Evolutionary conservation across 257 asterid species (phyloP).

Genomic region (Lycium ferocissimum): DNA sequence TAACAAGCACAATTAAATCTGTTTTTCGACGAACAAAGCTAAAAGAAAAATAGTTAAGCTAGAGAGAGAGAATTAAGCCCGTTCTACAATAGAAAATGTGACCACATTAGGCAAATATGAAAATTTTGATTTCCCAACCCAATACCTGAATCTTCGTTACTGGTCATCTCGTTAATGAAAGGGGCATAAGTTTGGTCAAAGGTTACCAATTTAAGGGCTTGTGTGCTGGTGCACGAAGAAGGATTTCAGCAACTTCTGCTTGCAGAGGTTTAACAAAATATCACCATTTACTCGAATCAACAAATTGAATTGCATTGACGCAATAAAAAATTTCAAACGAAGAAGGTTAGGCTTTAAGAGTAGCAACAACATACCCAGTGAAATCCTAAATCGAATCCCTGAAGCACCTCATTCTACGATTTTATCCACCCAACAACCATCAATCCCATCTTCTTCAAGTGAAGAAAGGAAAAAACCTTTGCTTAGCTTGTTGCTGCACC

Average conservation of each 20-base stretch:
- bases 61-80: conserved; percentile 5
- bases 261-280: neutral
- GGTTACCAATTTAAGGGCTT: neutral
- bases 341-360: conserved; percentile 14
- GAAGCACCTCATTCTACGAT: conserved; percentile 2
- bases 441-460: conserved; percentile 3
- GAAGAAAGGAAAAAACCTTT: neutral
- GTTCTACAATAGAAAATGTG: neutral
- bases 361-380: neutral
- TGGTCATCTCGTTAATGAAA: neutral
- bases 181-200: neutral
- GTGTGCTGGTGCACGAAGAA: neutral
- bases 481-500: conserved; percentile 23
- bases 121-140: neutral
- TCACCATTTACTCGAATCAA: conserved; percentile 16
- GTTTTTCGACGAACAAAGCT: neutral
- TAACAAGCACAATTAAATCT: neutral
- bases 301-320: neutral
- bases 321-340: neutral
- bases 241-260: neutral
- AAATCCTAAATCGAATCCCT: neutral
- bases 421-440: conserved; percentile 18
- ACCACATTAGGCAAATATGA: neutral
- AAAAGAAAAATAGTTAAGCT: neutral
- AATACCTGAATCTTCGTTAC: neutral